These are phyloP conservation scores for Myriangium duriaei DNA, from an alignment of 2,329 filamentous ascomycete species.

Conservation along the genomic window DNA sequence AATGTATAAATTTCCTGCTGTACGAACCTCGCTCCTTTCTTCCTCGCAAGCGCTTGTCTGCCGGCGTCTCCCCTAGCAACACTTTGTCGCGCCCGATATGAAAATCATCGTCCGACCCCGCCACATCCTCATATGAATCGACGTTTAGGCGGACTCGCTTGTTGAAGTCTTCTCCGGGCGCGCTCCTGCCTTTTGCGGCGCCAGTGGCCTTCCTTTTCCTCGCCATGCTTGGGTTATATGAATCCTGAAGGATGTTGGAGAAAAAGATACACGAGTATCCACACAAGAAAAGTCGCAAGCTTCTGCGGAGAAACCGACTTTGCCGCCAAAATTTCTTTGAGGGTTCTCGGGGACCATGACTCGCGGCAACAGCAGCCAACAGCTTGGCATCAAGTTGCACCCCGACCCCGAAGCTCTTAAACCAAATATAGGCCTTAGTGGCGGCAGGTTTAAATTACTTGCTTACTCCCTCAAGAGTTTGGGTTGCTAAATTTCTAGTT, in stretches of 20 bases:
- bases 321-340: slow-evolving; percentile 8
- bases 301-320: neutral
- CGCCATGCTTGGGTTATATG: slow-evolving; percentile 10
- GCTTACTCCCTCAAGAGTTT: no score
- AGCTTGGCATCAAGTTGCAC: slow-evolving; percentile 7
- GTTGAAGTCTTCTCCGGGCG: slow-evolving; percentile 18
- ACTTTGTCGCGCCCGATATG: slow-evolving; percentile 78
- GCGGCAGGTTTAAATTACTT: no score
- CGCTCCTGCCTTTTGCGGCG: neutral
- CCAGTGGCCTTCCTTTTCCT: slow-evolving; percentile 15
- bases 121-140: slow-evolving; percentile 65
- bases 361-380: neutral
- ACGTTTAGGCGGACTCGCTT: slow-evolving; percentile 41
- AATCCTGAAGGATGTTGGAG: neutral
- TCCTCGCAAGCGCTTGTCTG: slow-evolving; percentile 64
- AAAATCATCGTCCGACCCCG: slow-evolving; percentile 90
- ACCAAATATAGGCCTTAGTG: neutral
- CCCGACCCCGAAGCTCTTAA: no score
- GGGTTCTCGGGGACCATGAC: slow-evolving; percentile 4
- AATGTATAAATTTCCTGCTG: neutral
- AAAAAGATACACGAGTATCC: neutral
- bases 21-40: slow-evolving; percentile 41
- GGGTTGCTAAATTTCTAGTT: no score
- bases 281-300: no score
- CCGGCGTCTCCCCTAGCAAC: slow-evolving; percentile 67